Percentiles rank a stretch among this genome's conserved stretches.
These are phyloP conservation scores for Crithidia expoeki DNA, from an alignment of 208 protist species.

Conservation along the genomic window DNA sequence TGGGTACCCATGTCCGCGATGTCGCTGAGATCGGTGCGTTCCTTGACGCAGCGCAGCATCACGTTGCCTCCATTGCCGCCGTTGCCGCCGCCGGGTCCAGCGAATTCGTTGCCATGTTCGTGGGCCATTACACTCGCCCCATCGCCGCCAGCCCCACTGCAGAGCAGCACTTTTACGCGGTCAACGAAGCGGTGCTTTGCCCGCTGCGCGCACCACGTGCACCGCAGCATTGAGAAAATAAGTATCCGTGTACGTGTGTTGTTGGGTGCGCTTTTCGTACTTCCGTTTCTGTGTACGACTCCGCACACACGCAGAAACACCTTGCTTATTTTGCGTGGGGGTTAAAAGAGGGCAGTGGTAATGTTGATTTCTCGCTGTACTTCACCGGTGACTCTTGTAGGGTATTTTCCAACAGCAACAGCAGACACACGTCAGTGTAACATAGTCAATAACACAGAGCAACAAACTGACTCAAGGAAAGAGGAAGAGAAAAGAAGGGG, in stretches of 20 bases:
- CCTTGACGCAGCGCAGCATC: conserved; percentile 65
- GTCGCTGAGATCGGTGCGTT: conserved; percentile 64
- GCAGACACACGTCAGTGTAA: not conserved
- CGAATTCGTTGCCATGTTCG: conserved; percentile 89
- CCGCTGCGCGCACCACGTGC: conserved; percentile 3
- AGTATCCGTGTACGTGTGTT: not conserved
- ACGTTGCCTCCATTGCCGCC: conserved; percentile 89
- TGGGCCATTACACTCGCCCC: conserved; percentile 90
- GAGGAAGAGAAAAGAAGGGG: too few species aligned
- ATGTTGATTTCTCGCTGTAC: not conserved
- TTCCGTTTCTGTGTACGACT: not conserved
- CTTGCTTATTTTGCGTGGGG: too few species aligned
- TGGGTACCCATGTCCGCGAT: conserved; percentile 75
- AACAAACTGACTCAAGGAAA: too few species aligned
- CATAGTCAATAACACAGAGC: not conserved
- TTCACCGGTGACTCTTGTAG: conserved; percentile 8
- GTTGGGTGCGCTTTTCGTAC: not conserved
- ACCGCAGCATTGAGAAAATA: conserved; percentile 30
- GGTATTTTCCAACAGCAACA: not conserved
- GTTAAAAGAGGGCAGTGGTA: too few species aligned
- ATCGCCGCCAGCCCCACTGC: conserved; percentile 84
- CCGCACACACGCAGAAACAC: conserved; percentile 5
- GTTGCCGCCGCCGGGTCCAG: conserved; percentile 90
- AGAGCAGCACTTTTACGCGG: conserved; percentile 83
- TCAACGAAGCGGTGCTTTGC: conserved; percentile 70